phyloP scores from a whole-genome alignment of 1,284 basidiomycete genomes.

The Cryptococcus maquisensis region DNA sequence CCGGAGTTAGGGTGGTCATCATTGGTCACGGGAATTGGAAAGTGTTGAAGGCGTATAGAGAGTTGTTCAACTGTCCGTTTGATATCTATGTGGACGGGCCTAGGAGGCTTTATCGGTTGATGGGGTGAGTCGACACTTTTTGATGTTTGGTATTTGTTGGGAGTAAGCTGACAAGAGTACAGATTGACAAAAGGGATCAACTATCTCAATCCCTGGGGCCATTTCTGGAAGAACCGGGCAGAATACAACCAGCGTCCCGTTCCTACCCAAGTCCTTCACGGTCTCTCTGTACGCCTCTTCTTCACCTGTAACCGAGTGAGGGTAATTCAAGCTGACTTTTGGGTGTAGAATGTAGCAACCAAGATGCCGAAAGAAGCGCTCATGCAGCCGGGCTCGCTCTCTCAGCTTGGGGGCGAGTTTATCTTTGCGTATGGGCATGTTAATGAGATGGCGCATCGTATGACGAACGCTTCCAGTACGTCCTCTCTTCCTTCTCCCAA shows the following conservation, averaged over 20 bases:
- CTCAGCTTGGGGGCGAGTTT: constrained; percentile 49
- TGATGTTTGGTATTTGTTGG: constrained; percentile 3
- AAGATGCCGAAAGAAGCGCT: constrained; percentile 27
- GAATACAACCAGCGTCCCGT: constrained; percentile 39
- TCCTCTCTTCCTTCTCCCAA: not conserved
- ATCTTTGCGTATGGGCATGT: constrained; percentile 34
- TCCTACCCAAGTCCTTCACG: constrained; percentile 32
- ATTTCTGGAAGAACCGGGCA: constrained; percentile 32
- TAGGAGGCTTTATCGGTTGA: constrained; percentile 38
- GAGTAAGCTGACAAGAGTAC: constrained; percentile 1
- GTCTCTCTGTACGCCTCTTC: constrained; percentile 27
- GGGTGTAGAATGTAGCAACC: constrained; percentile 35
- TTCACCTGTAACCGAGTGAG: not conserved
- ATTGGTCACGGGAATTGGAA: constrained; percentile 46
- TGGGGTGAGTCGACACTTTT: constrained; percentile 44
- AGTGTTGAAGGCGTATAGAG: constrained; percentile 44
- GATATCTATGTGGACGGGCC: constrained; percentile 46
- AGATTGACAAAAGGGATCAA: constrained; percentile 40
- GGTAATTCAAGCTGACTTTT: not conserved
- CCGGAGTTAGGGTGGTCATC: constrained; percentile 38
- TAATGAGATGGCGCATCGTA: constrained; percentile 48
- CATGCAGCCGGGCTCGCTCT: constrained; percentile 34
- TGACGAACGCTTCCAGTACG: constrained; percentile 44
- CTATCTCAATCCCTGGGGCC: constrained; percentile 28
- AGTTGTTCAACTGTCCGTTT: constrained; percentile 46